phyloP scores from a whole-genome alignment of 345 rosid genomes.

The Salix caprea region DNA sequence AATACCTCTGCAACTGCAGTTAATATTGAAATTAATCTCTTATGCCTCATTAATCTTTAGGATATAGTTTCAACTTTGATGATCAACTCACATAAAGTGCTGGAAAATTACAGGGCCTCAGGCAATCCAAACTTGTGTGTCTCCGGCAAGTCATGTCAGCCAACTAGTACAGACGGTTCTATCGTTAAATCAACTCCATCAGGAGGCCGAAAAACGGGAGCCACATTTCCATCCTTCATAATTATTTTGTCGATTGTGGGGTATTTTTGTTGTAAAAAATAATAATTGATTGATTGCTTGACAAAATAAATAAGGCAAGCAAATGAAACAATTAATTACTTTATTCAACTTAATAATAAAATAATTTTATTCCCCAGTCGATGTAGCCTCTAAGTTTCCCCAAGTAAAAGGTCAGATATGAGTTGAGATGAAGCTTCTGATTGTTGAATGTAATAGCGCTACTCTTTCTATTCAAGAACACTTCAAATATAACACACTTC shows the following conservation, averaged over 20 bases:
- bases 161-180: neutral
- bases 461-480: no score
- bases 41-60: neutral
- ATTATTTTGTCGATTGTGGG: conserved; percentile 31
- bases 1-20: conserved; percentile 1
- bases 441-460: no score
- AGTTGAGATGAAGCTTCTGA: no score
- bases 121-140: conserved; percentile 24
- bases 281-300: no score
- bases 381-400: neutral
- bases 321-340: no score
- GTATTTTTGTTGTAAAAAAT: no score
- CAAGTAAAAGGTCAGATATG: neutral
- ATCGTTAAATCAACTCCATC: neutral
- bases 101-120: conserved; percentile 13
- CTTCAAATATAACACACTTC: no score
- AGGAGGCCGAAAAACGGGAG: conserved; percentile 19
- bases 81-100: neutral
- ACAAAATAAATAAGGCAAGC: no score
- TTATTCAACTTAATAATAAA: no score
- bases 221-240: conserved; percentile 29
- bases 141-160: conserved; percentile 28
- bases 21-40: neutral
- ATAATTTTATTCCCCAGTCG: neutral
- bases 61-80: neutral